Base-by-base conservation (phyloP, 2,329 filamentous ascomycete genomes). In the Colletotrichum sp. region DNA sequence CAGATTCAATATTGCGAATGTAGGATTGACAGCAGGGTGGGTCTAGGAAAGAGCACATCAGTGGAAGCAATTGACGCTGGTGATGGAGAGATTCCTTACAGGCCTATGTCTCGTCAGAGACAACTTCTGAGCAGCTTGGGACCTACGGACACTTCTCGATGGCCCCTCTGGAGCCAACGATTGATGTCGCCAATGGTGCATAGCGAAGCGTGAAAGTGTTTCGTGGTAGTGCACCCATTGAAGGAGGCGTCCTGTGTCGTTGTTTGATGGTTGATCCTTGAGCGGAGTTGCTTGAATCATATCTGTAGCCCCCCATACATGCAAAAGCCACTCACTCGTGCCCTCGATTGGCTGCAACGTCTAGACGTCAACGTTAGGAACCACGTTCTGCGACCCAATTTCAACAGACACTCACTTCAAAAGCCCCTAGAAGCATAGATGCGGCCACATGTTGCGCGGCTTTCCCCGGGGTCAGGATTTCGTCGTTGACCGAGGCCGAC, bases 361-460 rank as follows among this genome's bases (percentile, higher is more conserved):
- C 71, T 72, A 39, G 10, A n/a, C 1, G 1, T 24, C 3, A 24
- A 5, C 3, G 5, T 39, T 30, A 34, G 24, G 36, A 2, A 8
- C 10, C 3, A 0, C 7, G 5, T 44, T n/a, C 13, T 26, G 10
- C 21, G 1, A 10, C 1, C 2, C 8, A 6, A 9, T 15, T 5
- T 21, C 5, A 3, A 16, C 21, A 5, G 21, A 4, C 10, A 36
- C 64, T 18, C 28, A 69, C 71, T 34, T 72, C 71, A 12, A 60
- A 72, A 30, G 71, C 52, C 15, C 71, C 71, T 4, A 72, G 64
- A 18, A 72, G 64, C 71, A 72, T 72, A 8, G 57, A 72, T 12
- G 71, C 71, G 6, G 71, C 71, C 1, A 68, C 64, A 8, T 52
- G 64, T 13, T 52, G 64, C 1, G 64, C 55, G 8, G 71, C 71